These are phyloP conservation scores for Pseudophaeomoniella oleicola DNA, from an alignment of 2,329 filamentous ascomycete species.

Conservation along the genomic window DNA sequence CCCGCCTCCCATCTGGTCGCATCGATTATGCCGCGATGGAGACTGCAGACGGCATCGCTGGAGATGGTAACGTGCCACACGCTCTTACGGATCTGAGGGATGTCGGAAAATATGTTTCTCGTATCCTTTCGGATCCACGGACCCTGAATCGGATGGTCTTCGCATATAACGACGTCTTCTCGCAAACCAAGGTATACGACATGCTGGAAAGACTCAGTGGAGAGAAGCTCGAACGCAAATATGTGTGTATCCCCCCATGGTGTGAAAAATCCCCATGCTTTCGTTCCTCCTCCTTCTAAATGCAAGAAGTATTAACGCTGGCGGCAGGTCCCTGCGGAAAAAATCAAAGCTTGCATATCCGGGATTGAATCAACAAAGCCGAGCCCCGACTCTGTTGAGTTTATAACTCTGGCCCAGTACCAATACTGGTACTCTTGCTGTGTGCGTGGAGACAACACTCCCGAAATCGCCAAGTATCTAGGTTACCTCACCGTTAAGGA, in stretches of 20 bases:
- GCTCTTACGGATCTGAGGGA: constrained; percentile 37
- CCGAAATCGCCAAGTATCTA: constrained; percentile 37
- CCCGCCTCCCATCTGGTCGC: constrained; percentile 28
- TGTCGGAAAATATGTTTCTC: constrained; percentile 36
- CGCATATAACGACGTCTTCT: constrained; percentile 31
- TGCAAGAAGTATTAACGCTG: background rate
- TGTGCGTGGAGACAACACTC: constrained; percentile 38
- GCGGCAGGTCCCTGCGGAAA: constrained; percentile 19
- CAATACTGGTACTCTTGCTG: constrained; percentile 33
- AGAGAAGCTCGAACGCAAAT: too few relatives aligned
- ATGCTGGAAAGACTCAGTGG: constrained; percentile 33
- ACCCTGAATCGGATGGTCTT: constrained; percentile 41
- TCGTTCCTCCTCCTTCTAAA: too few relatives aligned
- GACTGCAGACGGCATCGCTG: constrained; percentile 26
- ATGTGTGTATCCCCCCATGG: too few relatives aligned
- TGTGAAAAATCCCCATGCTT: too few relatives aligned
- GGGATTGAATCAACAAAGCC: constrained; percentile 19
- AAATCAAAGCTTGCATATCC: constrained; percentile 19
- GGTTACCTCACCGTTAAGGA: constrained; percentile 38
- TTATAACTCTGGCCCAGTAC: constrained; percentile 19
- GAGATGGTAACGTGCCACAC: constrained; percentile 29
- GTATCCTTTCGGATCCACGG: constrained; percentile 35
- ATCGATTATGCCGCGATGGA: constrained; percentile 33
- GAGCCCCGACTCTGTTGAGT: constrained; percentile 21
- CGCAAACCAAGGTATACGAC: constrained; percentile 31